phyloP scores from a whole-genome alignment of 176 grass and related monocot genomes.

The Avena insularis region DNA sequence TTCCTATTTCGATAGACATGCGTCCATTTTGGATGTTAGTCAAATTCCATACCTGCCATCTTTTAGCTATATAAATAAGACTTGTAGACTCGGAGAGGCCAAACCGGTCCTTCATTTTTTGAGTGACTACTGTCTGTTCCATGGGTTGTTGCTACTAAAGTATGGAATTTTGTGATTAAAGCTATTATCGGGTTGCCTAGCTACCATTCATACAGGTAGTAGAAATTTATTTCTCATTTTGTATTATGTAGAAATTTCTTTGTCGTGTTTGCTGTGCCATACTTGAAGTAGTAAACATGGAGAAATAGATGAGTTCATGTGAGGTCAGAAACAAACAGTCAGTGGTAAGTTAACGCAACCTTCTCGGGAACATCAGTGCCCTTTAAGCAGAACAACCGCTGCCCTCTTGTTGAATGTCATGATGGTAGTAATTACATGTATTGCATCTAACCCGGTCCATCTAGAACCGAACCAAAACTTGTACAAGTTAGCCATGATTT shows the following conservation, averaged over 20 bases:
- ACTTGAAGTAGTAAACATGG: background rate
- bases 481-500: constrained; percentile 38
- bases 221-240: background rate
- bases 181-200: background rate
- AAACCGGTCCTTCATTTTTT: constrained; percentile 1
- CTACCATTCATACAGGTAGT: background rate
- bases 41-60: background rate
- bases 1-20: background rate
- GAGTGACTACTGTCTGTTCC: background rate
- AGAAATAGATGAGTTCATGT: background rate
- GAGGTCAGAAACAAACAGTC: background rate
- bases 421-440: constrained; percentile 6
- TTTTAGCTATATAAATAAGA: background rate
- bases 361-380: constrained; percentile 18
- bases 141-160: background rate
- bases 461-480: constrained; percentile 33
- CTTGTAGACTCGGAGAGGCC: constrained; percentile 3
- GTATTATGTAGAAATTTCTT: background rate
- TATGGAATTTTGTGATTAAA: background rate
- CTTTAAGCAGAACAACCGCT: constrained; percentile 26
- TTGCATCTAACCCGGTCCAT: constrained; percentile 2
- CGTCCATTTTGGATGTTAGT: background rate
- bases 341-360: constrained; percentile 4
- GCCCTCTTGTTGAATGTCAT: background rate
- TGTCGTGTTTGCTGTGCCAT: background rate